A percentile compares a stretch with the other conserved stretches of the same genome.
phyloP scores from a whole-genome alignment of 2,329 filamentous ascomycete genomes.

The Hypoxylon rubiginosum region DNA sequence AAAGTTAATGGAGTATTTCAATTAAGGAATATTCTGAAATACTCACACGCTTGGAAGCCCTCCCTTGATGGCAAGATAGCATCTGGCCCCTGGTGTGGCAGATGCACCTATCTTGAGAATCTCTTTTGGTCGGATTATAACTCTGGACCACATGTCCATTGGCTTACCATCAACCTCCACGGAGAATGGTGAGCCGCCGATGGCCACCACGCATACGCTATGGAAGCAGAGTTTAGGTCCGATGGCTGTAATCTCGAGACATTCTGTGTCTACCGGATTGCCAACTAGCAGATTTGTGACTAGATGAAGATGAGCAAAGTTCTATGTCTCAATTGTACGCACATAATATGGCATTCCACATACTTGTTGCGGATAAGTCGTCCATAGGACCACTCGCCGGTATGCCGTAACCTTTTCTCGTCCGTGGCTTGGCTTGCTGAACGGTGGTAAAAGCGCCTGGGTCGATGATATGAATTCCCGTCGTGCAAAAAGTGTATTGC shows the following conservation, averaged over 20 bases:
- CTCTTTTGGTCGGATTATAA: conserved; percentile 47
- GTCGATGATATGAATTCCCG: conserved; percentile 54
- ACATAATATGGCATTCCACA: background rate
- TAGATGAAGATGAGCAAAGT: conserved; percentile 40
- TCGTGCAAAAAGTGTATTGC: conserved; percentile 32
- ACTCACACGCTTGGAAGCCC: conserved; percentile 54
- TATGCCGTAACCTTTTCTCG: conserved; percentile 53
- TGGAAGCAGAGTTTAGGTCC: conserved; percentile 55
- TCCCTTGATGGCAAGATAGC: conserved; percentile 54
- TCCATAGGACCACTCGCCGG: conserved; percentile 60
- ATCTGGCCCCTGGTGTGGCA: conserved; percentile 50
- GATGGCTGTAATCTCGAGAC: conserved; percentile 53
- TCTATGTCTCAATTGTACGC: too few relatives aligned
- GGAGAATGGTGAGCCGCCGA: conserved; percentile 50
- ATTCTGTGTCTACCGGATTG: conserved; percentile 50
- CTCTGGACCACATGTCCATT: conserved; percentile 42
- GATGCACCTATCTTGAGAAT: conserved; percentile 34
- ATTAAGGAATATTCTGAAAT: conserved; percentile 52
- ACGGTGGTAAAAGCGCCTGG: conserved; percentile 55
- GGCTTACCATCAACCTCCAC: conserved; percentile 47
- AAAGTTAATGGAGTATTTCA: conserved; percentile 47
- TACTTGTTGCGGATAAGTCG: conserved; percentile 47
- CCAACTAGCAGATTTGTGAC: conserved; percentile 55
- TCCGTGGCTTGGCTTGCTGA: conserved; percentile 58
- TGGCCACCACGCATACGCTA: conserved; percentile 50